These are phyloP conservation scores for Wallemia ichthyophaga DNA, from an alignment of 1,284 basidiomycete genomes.

Conservation along the genomic window DNA sequence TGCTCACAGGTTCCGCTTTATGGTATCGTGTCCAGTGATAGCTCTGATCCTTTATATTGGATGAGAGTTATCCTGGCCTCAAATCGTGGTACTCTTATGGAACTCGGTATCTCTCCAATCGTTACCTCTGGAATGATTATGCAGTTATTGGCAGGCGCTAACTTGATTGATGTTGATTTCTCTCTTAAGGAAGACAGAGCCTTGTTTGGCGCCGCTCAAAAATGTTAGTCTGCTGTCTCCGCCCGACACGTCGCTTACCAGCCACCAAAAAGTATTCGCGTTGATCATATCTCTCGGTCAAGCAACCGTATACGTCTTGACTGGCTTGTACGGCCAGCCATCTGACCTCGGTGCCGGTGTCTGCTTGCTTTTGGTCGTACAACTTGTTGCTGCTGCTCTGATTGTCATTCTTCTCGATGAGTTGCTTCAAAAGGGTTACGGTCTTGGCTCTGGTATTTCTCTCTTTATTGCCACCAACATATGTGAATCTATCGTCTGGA, in stretches of 20 bases:
- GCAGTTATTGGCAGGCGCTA: constrained; percentile 91
- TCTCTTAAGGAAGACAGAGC: constrained; percentile 87
- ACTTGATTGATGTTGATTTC: constrained; percentile 92
- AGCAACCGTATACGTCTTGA: constrained; percentile 87
- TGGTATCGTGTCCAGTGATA: constrained; percentile 94
- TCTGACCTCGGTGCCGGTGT: constrained; percentile 83
- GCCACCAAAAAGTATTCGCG: constrained; percentile 41
- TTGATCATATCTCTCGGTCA: constrained; percentile 89
- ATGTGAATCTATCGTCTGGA: constrained; percentile 97
- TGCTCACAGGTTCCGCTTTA: constrained; percentile 90
- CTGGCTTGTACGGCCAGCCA: constrained; percentile 84
- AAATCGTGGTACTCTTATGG: constrained; percentile 95
- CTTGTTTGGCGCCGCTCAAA: constrained; percentile 84
- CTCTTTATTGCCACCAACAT: constrained; percentile 99
- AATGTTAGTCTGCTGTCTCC: constrained; percentile 32
- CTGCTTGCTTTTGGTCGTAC: constrained; percentile 75
- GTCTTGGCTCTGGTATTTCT: constrained; percentile 90
- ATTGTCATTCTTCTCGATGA: constrained; percentile 97
- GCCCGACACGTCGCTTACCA: constrained; percentile 3
- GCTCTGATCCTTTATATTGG: constrained; percentile 95
- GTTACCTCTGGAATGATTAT: constrained; percentile 98
- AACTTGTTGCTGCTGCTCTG: constrained; percentile 71
- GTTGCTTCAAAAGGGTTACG: constrained; percentile 94
- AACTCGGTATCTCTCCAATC: constrained; percentile 90
- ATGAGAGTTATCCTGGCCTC: constrained; percentile 97